Base-by-base conservation (phyloP, 2,329 filamentous ascomycete species). In the Fusarium acutatum region DNA sequence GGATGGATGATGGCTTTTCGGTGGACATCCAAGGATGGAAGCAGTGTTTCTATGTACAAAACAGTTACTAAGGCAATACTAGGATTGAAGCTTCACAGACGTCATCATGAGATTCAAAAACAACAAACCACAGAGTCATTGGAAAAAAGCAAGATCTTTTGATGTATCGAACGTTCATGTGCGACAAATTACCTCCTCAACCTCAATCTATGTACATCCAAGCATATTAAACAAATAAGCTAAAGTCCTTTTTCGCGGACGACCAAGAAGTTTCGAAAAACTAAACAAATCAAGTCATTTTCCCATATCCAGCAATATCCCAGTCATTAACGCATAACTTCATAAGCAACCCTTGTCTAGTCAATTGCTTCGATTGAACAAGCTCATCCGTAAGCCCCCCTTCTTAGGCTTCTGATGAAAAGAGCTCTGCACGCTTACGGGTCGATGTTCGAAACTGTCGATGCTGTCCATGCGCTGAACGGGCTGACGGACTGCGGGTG, bases 401-500 rank as follows among this genome's bases (percentile, higher is more conserved):
- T 64, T 62, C 54, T 74, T 74, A 24, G 68, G 68, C 56, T 74
- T 75, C 24, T 74, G 69, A 5, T 68, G 63, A 41, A 67, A 75
- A 12, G 71, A 72, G 32, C 75, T 77, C 56, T 77, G 75, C 37
- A 46, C 61, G 58, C 75, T 77, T 28, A 74, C 44, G 2, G 75
- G 73, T 41, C 75, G 63, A 37, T 64, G 68, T 18, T 71, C 75
- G 46, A 74, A 77, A 61, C 75, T 77, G 35, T 77, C 75, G 20
- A 77, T 57, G 56, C 75, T 77, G 26, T 77, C 65, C 66, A 75
- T 75, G 35, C 73, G 72, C 9, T 71, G 65, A 32, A 75, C 66
- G 17, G 73, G 64, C 34, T 52, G 73, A 10, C 67, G 67, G 9
- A 59, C 40, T 1, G 28, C 41, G 7, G 62, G 64, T 15, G 71